phyloP scores from a whole-genome alignment of 192 early-diverging fungal genomes.

The Podila epigama region DNA sequence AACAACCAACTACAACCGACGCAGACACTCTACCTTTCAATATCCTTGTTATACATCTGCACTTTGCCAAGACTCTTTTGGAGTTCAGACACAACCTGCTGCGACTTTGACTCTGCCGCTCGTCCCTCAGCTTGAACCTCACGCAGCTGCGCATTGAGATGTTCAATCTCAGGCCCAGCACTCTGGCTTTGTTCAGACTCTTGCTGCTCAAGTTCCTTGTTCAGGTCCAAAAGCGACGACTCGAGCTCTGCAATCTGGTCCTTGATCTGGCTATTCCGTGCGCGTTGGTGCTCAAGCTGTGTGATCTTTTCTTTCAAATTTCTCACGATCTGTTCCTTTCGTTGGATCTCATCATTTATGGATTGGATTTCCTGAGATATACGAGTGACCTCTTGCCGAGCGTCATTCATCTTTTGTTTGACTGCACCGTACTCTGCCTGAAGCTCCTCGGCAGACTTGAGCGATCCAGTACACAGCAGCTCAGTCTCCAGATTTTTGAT shows the following conservation, averaged over 20 bases:
- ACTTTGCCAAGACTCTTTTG: constrained; percentile 42
- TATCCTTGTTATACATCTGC: constrained; percentile 41
- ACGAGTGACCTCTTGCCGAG: constrained; percentile 38
- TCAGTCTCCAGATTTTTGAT: constrained; percentile 52
- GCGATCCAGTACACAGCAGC: constrained; percentile 62
- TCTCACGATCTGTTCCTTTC: constrained; percentile 62
- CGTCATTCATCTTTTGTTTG: constrained; percentile 53
- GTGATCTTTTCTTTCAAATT: constrained; percentile 45
- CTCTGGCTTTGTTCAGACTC: constrained; percentile 13
- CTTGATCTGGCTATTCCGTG: constrained; percentile 28
- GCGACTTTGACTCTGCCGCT: constrained; percentile 11
- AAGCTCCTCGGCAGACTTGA: constrained; percentile 71
- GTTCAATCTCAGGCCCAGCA: constrained; percentile 28
- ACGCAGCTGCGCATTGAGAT: constrained; percentile 12
- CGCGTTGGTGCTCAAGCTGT: constrained; percentile 50
- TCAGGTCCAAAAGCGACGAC: constrained; percentile 12
- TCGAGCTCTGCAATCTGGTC: constrained; percentile 59
- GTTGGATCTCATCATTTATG: constrained; percentile 56
- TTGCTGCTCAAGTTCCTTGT: constrained; percentile 32
- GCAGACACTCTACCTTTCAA: constrained; percentile 27
- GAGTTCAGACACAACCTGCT: constrained; percentile 34
- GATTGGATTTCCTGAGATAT: constrained; percentile 64
- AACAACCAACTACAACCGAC: not conserved
- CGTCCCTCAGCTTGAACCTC: constrained; percentile 4
- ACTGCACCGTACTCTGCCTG: constrained; percentile 64